Conservation (phyloP, 2,329 filamentous ascomycete genomes). For the Aspergillus pseudoterreus region DNA sequence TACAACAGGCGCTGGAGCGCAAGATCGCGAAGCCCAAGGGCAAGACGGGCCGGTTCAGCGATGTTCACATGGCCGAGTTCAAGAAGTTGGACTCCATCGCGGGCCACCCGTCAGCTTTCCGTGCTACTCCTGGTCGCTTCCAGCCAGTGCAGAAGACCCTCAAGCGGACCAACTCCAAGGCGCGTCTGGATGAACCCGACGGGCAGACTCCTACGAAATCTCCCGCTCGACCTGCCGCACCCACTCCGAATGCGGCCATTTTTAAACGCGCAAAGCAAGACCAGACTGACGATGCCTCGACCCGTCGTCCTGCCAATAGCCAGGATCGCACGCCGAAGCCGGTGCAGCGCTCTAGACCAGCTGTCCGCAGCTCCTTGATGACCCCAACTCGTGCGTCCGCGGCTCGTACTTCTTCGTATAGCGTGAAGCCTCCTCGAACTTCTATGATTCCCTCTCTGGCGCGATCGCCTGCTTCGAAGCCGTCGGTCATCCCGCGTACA, state of each 20-base stretch:
- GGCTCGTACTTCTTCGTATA: slow-evolving; percentile 52
- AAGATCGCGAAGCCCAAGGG: slow-evolving; percentile 78
- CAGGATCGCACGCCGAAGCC: slow-evolving; percentile 22
- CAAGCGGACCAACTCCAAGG: slow-evolving; percentile 57
- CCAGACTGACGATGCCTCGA: slow-evolving; percentile 66
- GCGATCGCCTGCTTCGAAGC: slow-evolving; percentile 52
- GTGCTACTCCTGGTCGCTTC: slow-evolving; percentile 46
- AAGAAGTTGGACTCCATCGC: slow-evolving; percentile 98
- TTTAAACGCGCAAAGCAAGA: slow-evolving; percentile 70
- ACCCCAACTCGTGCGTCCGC: slow-evolving; percentile 77
- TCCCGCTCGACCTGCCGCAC: slow-evolving; percentile 8
- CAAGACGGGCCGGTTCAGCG: slow-evolving; percentile 74
- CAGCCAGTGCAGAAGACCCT: slow-evolving; percentile 40
- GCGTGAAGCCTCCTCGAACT: slow-evolving; percentile 52
- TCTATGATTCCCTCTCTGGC: slow-evolving; percentile 53
- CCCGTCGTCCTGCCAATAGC: slow-evolving; percentile 43
- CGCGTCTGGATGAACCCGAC: slow-evolving; percentile 61
- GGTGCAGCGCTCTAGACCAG: slow-evolving; percentile 41
- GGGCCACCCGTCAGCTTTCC: slow-evolving; percentile 73
- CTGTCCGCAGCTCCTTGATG: slow-evolving; percentile 55
- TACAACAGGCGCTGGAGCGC: slow-evolving; percentile 46
- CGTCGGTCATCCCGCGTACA: slow-evolving; percentile 43
- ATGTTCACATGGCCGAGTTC: slow-evolving; percentile 81
- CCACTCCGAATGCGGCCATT: slow-evolving; percentile 37
- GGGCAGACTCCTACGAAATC: slow-evolving; percentile 35